Evolutionary conservation across 148 eudicot genomes (phyloP).

Genomic region (Chenopodium album): DNA sequence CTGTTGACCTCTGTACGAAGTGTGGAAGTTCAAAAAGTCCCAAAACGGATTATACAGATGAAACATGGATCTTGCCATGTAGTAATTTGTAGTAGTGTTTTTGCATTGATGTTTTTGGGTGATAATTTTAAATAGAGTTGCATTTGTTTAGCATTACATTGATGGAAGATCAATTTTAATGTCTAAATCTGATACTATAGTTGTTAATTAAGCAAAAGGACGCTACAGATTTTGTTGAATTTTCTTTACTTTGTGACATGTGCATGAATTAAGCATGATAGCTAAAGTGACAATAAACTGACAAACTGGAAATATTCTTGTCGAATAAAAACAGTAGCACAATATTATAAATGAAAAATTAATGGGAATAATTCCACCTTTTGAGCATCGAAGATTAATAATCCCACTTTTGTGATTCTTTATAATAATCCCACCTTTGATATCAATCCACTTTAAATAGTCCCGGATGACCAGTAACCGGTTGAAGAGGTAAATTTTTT

Average conservation of each 20-base stretch:
- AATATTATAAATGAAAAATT: too few species aligned
- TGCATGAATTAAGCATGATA: neutral
- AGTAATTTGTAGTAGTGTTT: slow-evolving; percentile 26
- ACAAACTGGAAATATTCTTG: neutral
- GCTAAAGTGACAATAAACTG: neutral
- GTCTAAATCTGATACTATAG: neutral
- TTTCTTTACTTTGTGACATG: neutral
- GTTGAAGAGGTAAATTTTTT: too few species aligned
- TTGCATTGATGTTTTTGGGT: slow-evolving; percentile 9
- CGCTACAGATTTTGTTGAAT: slow-evolving; percentile 1
- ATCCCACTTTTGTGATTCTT: too few species aligned
- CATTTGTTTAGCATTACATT: neutral
- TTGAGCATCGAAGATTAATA: too few species aligned
- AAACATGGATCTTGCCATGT: slow-evolving; percentile 25
- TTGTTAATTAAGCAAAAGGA: neutral
- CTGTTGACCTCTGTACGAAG: slow-evolving; percentile 22
- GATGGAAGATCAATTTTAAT: neutral
- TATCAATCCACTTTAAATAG: too few species aligned
- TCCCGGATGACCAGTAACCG: too few species aligned
- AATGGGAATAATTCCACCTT: too few species aligned
- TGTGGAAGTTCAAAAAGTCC: slow-evolving; percentile 22
- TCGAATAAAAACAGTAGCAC: neutral
- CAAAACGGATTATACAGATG: slow-evolving; percentile 20
- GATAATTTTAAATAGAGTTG: slow-evolving; percentile 8
- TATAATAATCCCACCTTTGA: too few species aligned